Evolutionary conservation across 805 yeast genomes (phyloP).

Genomic region (Zygoascus ofunaensis): DNA sequence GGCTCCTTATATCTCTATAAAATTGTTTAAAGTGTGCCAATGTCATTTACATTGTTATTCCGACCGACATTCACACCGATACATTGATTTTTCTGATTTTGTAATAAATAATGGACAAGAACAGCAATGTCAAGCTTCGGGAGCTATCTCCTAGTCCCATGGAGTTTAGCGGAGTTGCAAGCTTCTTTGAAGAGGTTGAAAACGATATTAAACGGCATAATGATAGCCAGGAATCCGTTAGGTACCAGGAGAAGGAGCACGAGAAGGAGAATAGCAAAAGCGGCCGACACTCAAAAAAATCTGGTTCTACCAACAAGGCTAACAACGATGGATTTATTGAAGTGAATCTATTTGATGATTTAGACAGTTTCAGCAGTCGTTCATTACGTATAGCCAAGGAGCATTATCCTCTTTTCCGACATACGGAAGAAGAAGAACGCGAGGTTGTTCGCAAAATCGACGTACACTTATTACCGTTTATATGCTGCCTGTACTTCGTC

Average conservation of each 20-base stretch:
- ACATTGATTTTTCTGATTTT: too few relatives aligned
- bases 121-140: background rate
- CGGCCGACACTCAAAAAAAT: background rate
- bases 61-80: too few relatives aligned
- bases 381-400: constrained; percentile 1
- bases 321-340: background rate
- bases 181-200: background rate
- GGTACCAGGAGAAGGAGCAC: too few relatives aligned
- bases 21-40: too few relatives aligned
- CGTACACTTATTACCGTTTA: constrained; percentile 36
- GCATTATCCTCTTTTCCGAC: background rate
- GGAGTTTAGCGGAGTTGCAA: background rate
- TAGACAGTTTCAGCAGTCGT: background rate
- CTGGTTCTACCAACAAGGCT: background rate
- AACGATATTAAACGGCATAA: background rate
- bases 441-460: constrained; percentile 33
- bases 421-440: constrained; percentile 12
- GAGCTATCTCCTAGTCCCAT: background rate
- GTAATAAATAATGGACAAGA: background rate
- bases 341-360: constrained; percentile 2
- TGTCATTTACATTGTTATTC: too few relatives aligned
- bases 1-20: too few relatives aligned
- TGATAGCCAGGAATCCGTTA: background rate
- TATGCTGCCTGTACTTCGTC: constrained; percentile 39
- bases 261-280: too few relatives aligned